phyloP scores from a whole-genome alignment of 257 asterid genomes.

The Gardenia jasminoides region DNA sequence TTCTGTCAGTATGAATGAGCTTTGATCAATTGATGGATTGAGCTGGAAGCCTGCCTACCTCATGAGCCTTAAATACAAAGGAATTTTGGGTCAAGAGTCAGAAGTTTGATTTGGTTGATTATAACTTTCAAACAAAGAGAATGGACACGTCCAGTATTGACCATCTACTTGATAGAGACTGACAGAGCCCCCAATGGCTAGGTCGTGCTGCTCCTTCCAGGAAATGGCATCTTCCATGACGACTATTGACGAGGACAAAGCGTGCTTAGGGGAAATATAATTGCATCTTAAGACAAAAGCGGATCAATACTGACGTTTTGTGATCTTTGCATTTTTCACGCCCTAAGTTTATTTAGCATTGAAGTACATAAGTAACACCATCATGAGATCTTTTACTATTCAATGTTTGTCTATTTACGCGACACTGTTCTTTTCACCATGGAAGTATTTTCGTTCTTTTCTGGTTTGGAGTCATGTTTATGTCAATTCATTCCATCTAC shows the following conservation, averaged over 20 bases:
- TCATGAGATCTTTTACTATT: not conserved
- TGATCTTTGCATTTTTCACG: not conserved
- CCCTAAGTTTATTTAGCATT: not conserved
- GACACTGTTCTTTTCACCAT: too few species aligned
- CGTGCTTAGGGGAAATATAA: not conserved
- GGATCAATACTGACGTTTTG: not conserved
- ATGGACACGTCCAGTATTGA: conserved; percentile 4
- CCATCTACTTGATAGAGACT: conserved; percentile 6
- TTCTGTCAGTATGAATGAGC: conserved; percentile 1
- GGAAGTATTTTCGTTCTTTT: not conserved
- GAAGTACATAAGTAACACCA: not conserved
- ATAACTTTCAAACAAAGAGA: conserved; percentile 3
- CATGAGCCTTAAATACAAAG: conserved; percentile 2
- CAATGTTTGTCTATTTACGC: not conserved
- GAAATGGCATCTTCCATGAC: conserved; percentile 1
- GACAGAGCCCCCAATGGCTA: not conserved
- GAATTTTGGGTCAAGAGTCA: conserved; percentile 5
- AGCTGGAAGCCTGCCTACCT: not conserved
- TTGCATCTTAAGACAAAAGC: not conserved
- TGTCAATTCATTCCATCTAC: too few species aligned
- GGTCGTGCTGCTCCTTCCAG: not conserved
- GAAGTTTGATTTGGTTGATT: conserved; percentile 9
- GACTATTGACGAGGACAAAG: not conserved
- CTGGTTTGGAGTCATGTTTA: too few species aligned
- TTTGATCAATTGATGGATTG: not conserved